These are phyloP conservation scores for Termitomyces sp. DNA, from an alignment of 768 basidiomycete genomes.

Conservation along the genomic window DNA sequence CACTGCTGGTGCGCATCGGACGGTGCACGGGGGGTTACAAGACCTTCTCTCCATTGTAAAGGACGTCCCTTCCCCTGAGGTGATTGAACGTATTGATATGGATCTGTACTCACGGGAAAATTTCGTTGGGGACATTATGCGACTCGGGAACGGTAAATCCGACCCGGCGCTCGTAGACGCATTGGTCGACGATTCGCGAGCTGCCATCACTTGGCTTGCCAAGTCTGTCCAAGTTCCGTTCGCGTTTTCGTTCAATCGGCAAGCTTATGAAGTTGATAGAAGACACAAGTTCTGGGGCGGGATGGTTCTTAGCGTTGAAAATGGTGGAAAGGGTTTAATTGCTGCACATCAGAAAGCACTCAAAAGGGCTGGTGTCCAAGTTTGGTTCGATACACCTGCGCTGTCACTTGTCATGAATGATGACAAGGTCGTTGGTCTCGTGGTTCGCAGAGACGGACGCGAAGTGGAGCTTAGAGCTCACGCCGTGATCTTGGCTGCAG, in stretches of 20 bases:
- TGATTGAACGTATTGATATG: conserved; percentile 47
- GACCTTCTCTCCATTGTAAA: conserved; percentile 57
- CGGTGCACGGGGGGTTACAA: conserved; percentile 56
- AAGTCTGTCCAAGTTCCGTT: conserved; percentile 51
- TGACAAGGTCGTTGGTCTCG: conserved; percentile 44
- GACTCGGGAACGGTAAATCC: conserved; percentile 51
- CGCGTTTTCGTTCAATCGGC: conserved; percentile 58
- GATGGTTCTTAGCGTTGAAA: conserved; percentile 57
- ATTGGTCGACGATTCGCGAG: conserved; percentile 56
- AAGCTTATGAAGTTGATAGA: conserved; percentile 65
- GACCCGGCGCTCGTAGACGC: conserved; percentile 48
- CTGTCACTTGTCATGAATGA: conserved; percentile 35
- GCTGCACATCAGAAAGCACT: conserved; percentile 52
- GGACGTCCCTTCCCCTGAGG: conserved; percentile 44
- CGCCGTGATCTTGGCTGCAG: conserved; percentile 61
- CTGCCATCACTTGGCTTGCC: conserved; percentile 57
- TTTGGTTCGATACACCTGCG: conserved; percentile 58
- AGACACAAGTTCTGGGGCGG: conserved; percentile 73
- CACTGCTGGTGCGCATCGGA: conserved; percentile 68
- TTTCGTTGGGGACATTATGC: conserved; percentile 60
- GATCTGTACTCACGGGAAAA: conserved; percentile 54
- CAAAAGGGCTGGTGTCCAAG: conserved; percentile 46
- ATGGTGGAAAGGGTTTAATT: conserved; percentile 70
- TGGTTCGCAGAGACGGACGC: conserved; percentile 38
- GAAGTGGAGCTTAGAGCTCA: conserved; percentile 34